Conservation (phyloP, 257 asterid genomes). For the Penstemon davidsonii region DNA sequence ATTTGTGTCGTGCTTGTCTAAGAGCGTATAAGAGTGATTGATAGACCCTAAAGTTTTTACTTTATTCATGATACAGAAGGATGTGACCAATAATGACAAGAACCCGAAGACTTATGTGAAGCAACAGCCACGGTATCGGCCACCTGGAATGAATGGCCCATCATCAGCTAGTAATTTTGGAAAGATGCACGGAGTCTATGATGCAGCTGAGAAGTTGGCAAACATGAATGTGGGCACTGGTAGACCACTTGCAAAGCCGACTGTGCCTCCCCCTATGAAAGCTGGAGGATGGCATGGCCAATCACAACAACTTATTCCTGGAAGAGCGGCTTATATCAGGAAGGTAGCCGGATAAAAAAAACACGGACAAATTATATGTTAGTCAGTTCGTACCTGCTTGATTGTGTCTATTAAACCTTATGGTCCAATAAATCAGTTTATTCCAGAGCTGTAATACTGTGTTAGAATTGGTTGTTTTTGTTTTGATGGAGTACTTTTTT, state of each 20-base stretch:
- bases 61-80: slow-evolving; percentile 32
- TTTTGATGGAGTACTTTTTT: too few relatives aligned
- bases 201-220: slow-evolving; percentile 51
- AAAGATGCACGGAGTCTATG: slow-evolving; percentile 44
- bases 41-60: background rate
- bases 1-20: background rate
- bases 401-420: background rate
- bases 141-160: slow-evolving; percentile 63
- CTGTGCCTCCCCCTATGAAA: slow-evolving; percentile 65
- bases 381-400: background rate
- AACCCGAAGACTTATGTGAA: slow-evolving; percentile 40
- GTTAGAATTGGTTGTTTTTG: too few relatives aligned
- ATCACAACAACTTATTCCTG: slow-evolving; percentile 57
- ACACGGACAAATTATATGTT: slow-evolving; percentile 2
- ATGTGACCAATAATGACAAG: slow-evolving; percentile 38
- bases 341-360: slow-evolving; percentile 63
- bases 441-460: background rate
- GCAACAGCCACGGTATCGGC: slow-evolving; percentile 71
- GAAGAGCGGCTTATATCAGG: slow-evolving; percentile 47
- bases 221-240: slow-evolving; percentile 49
- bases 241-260: slow-evolving; percentile 40
- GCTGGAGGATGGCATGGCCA: slow-evolving; percentile 83
- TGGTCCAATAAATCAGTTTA: too few relatives aligned
- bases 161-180: slow-evolving; percentile 38
- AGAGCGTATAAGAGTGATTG: background rate